These are phyloP conservation scores for Schizonepeta tenuifolia DNA, from an alignment of 257 asterid genomes.

Conservation along the genomic window DNA sequence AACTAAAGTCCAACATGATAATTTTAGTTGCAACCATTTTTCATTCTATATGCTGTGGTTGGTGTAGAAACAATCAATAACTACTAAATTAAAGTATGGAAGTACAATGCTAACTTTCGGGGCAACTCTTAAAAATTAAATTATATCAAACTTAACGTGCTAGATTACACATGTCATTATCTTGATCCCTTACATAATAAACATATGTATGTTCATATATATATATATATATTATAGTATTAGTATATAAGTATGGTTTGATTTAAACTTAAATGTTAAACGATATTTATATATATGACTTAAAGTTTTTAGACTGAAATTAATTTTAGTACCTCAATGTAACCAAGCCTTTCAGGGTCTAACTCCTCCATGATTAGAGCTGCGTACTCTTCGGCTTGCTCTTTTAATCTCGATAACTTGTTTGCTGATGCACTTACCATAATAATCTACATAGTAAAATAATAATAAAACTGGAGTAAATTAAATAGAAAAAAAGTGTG, in stretches of 20 bases:
- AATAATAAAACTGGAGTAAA: not conserved
- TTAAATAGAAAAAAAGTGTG: not conserved
- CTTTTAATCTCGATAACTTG: conserved; percentile 87
- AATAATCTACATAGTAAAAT: conserved; percentile 60
- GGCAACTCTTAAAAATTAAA: not conserved
- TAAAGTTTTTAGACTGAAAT: not conserved
- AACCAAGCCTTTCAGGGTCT: conserved; percentile 97
- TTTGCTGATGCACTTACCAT: conserved; percentile 98
- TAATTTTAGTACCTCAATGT: conserved; percentile 75
- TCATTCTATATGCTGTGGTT: conserved; percentile 41
- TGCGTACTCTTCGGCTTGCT: conserved; percentile 96
- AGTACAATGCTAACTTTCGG: conserved; percentile 17
- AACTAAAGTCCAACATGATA: conserved; percentile 41
- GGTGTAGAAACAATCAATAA: conserved; percentile 34
- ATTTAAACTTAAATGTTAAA: not conserved
- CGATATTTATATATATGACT: not conserved
- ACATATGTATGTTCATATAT: no score
- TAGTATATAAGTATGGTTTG: not conserved
- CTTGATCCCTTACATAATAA: not conserved
- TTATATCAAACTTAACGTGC: not conserved
- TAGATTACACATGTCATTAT: not conserved
- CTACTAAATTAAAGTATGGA: not conserved
- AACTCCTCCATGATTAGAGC: conserved; percentile 98
- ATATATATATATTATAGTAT: not conserved
- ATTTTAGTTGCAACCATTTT: conserved; percentile 62